These are phyloP conservation scores for Ophiosphaerella korrae DNA, from an alignment of 2,329 filamentous ascomycete genomes.

Conservation along the genomic window DNA sequence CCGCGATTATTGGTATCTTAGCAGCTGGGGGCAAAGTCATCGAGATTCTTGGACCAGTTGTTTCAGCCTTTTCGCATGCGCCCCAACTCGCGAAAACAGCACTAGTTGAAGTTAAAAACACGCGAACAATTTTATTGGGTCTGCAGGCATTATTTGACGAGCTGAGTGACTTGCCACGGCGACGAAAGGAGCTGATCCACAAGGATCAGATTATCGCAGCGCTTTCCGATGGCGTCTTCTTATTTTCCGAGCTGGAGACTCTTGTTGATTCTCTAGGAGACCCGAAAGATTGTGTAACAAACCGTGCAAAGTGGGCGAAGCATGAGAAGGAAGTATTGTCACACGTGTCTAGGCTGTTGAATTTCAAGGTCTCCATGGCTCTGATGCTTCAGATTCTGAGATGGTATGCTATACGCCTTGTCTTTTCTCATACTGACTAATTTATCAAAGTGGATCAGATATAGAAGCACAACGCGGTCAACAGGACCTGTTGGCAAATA, in stretches of 20 bases:
- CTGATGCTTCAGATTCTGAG: not conserved
- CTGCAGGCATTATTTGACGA: not conserved
- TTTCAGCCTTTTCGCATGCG: slow-evolving; percentile 5
- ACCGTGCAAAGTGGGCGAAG: slow-evolving; percentile 5
- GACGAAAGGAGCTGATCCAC: slow-evolving; percentile 7
- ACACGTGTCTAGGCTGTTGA: slow-evolving; percentile 1
- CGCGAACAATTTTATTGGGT: slow-evolving; percentile 1
- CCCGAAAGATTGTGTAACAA: not conserved
- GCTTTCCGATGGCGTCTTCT: slow-evolving; percentile 11
- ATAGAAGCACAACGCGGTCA: no score
- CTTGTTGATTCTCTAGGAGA: slow-evolving; percentile 13
- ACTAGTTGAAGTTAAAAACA: slow-evolving; percentile 3
- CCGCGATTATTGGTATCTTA: slow-evolving; percentile 14
- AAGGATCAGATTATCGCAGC: slow-evolving; percentile 8
- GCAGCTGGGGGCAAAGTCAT: slow-evolving; percentile 10
- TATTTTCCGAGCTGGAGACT: slow-evolving; percentile 17
- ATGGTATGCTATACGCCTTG: no score
- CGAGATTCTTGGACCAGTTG: slow-evolving; percentile 8
- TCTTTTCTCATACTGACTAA: no score
- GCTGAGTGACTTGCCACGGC: not conserved
- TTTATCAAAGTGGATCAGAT: no score
- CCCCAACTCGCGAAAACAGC: slow-evolving; percentile 3
- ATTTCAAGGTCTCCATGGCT: slow-evolving; percentile 4
- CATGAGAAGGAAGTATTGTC: slow-evolving; percentile 1
- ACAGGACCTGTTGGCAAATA: no score